Evolutionary conservation across 192 early-diverging fungal species (phyloP), one percentile per base, ranked within the genome.

Genomic region (Umbelopsis sp.): DNA sequence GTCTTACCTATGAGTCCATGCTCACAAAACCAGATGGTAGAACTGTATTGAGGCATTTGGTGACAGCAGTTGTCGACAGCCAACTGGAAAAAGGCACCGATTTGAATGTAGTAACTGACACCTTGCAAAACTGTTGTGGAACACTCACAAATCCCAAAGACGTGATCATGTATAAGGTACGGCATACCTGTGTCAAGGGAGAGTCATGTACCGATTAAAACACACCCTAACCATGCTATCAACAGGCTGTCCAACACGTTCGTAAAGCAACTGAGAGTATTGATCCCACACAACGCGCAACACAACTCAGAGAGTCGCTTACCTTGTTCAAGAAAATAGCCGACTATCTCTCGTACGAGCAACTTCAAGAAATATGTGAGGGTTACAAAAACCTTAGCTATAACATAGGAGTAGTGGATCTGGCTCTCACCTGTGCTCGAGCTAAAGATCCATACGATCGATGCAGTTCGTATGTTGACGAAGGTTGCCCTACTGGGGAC

Each of bases 371-470:
- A 32, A 62, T 62, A 4, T 62, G 56, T 32, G 56, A 62, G 14
- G 56, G 31, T 29, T 62, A 62, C 31, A 62, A 62, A 34, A 62
- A 62, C 69, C 7, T 74, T 85, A 38, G 80, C 74, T 21, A 91
- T 91, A 74, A 81, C 86, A 3, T 69, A 66, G 83, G 84, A 0
- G 86, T 83, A 25, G 84, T 81, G 31, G 76, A 86, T 29, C 67
- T 90, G 62, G 80, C 88, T 2, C 73, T 91, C 59, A 79, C 80
- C 0, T 88, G 86, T 38, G 89, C 89, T 3, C 72, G 73, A 56
- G 86, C 84, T 51, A 72, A 81, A 4, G 90, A 91, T 50, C 87
- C 88, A 1, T 71, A 74, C 14, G 82, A 90, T 74, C 76, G 79
- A n/a, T 87, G 86, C 0, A 31, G 83, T 26, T 78, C 80, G 14